Percentiles rank a stretch among this genome's conserved stretches.
Conservation (phyloP, 108 stramenopile genomes). For the Chaetoceros muelleri region DNA sequence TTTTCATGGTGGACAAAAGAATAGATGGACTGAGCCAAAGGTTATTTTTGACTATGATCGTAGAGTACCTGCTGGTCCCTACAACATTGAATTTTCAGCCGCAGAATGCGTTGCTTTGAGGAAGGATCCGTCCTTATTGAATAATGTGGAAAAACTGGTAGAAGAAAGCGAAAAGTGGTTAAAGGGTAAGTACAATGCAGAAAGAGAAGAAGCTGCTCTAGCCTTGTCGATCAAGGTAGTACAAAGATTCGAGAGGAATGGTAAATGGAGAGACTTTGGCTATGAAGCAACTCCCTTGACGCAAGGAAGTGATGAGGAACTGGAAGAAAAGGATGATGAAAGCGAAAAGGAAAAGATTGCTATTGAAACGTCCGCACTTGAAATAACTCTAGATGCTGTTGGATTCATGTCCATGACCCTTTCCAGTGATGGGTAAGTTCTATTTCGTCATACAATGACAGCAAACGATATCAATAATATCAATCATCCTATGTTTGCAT, state of each 20-base stretch:
- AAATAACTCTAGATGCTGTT: constrained; percentile 50
- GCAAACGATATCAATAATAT: background rate
- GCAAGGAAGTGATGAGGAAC: constrained; percentile 29
- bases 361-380: constrained; percentile 50
- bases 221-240: constrained; percentile 49
- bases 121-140: constrained; percentile 13
- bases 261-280: constrained; percentile 58
- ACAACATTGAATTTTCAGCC: constrained; percentile 60
- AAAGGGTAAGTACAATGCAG: constrained; percentile 53
- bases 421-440: constrained; percentile 49
- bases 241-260: constrained; percentile 61
- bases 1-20: constrained; percentile 43
- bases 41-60: constrained; percentile 83
- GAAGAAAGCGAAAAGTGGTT: constrained; percentile 42
- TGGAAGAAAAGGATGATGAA: too few relatives aligned
- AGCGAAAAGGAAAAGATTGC: constrained; percentile 43
- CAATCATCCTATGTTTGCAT: background rate
- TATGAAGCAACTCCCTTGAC: constrained; percentile 52
- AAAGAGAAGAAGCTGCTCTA: constrained; percentile 69
- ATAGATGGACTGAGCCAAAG: constrained; percentile 62
- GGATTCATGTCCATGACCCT: constrained; percentile 46
- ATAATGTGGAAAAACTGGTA: constrained; percentile 10
- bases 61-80: constrained; percentile 83
- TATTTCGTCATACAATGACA: background rate
- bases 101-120: constrained; percentile 60